Percentiles rank a stretch among this genome's conserved stretches.
phyloP scores from a whole-genome alignment of 257 asterid species.

The Solanum paucissectum region DNA sequence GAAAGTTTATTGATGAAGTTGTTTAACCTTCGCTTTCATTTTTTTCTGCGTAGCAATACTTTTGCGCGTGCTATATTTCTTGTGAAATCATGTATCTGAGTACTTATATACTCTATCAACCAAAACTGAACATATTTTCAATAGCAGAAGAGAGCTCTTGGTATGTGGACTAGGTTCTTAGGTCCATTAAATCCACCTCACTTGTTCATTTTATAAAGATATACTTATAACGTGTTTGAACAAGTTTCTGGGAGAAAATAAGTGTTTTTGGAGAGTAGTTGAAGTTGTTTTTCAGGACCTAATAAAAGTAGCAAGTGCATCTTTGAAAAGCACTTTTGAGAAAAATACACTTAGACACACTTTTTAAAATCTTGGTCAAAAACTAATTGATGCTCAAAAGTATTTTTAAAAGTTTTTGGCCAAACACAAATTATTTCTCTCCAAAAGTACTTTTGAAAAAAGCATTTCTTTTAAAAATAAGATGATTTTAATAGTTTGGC shows the following conservation, averaged over 20 bases:
- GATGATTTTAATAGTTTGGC: not conserved
- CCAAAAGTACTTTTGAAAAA: not conserved
- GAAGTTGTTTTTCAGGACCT: no score
- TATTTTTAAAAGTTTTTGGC: no score
- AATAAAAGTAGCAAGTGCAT: not conserved
- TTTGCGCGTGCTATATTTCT: not conserved
- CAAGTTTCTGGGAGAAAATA: no score
- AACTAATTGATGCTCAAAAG: no score
- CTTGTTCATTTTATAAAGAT: not conserved
- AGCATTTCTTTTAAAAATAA: not conserved
- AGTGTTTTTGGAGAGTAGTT: not conserved
- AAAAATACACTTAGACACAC: not conserved
- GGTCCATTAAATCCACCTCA: not conserved
- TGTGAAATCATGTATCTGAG: not conserved
- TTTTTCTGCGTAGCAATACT: not conserved
- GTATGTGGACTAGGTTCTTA: not conserved
- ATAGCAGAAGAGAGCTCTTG: not conserved
- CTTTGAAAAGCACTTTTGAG: not conserved
- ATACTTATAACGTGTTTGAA: not conserved
- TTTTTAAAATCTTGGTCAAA: no score
- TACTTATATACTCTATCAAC: not conserved
- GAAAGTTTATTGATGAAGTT: not conserved
- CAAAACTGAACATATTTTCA: not conserved
- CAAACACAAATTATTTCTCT: not conserved
- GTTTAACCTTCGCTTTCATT: not conserved